phyloP scores from a whole-genome alignment of 768 basidiomycete species.

The Lyophyllum atratum region DNA sequence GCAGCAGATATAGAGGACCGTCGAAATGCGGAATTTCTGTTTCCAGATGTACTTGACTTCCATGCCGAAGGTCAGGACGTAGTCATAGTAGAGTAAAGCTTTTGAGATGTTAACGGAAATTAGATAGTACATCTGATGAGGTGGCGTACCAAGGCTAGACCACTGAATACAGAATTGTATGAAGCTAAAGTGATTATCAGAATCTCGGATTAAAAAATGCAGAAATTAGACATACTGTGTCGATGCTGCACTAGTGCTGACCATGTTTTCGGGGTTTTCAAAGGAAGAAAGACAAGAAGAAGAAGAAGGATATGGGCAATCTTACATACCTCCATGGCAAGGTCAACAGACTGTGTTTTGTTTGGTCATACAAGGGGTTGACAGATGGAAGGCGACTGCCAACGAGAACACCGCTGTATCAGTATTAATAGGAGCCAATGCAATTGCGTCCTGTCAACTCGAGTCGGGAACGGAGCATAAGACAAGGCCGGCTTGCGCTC shows the following conservation, averaged over 20 bases:
- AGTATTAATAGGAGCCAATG: not conserved
- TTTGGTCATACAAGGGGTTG: conserved; percentile 1
- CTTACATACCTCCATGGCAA: not conserved
- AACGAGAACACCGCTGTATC: not conserved
- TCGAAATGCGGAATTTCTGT: conserved; percentile 25
- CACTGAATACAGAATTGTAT: conserved; percentile 19
- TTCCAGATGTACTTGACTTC: conserved; percentile 29
- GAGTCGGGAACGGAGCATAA: not conserved
- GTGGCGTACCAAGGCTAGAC: conserved; percentile 13
- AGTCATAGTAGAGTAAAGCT: conserved; percentile 30
- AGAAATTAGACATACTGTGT: not conserved
- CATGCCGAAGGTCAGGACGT: conserved; percentile 24
- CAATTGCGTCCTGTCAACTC: not conserved
- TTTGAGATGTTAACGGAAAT: not conserved
- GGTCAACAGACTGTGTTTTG: not conserved
- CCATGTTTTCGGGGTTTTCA: not conserved
- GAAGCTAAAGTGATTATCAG: conserved; percentile 3
- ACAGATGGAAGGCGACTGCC: not conserved
- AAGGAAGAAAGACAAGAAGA: not conserved
- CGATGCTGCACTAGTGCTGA: not conserved
- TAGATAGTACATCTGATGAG: not conserved
- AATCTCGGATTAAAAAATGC: not conserved
- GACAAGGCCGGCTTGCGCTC: not conserved
- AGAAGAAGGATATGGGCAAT: not conserved
- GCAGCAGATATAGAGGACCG: conserved; percentile 27